Conservation (phyloP, 2,329 filamentous ascomycete species). For the Hymenoscyphus fraxineus region DNA sequence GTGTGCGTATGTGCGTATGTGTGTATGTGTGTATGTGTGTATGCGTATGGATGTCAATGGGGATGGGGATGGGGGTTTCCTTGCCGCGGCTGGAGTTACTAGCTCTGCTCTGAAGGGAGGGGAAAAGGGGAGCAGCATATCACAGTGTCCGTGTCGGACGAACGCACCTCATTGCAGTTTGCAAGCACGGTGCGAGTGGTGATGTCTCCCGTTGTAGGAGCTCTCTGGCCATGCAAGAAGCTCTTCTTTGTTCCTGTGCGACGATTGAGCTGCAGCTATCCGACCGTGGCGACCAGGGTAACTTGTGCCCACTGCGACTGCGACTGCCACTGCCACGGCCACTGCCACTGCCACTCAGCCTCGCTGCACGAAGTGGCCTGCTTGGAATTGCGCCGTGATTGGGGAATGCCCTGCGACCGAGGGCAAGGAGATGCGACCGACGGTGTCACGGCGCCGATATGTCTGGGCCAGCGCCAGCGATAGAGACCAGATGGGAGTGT, state of each 20-base stretch:
- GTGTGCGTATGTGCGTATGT: too few species aligned
- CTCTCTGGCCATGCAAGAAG: constrained; percentile 19
- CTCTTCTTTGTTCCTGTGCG: constrained; percentile 28
- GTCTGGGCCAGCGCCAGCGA: too few species aligned
- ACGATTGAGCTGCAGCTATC: constrained; percentile 28
- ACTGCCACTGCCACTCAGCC: constrained; percentile 26
- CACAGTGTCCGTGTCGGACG: constrained; percentile 5
- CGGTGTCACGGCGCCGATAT: background rate
- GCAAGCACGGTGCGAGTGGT: constrained; percentile 3
- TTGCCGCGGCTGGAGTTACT: constrained; percentile 4
- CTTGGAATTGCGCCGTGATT: constrained; percentile 13
- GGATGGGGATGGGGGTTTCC: background rate
- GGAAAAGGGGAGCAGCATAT: background rate
- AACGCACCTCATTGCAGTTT: constrained; percentile 30
- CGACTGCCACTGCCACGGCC: constrained; percentile 14
- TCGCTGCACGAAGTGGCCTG: constrained; percentile 24
- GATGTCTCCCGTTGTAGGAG: constrained; percentile 13
- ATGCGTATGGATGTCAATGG: too few species aligned
- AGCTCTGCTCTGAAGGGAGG: constrained; percentile 4
- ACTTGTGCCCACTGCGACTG: background rate
- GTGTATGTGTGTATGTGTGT: too few species aligned
- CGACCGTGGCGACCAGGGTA: constrained; percentile 21
- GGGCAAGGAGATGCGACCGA: background rate
- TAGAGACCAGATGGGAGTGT: too few species aligned
- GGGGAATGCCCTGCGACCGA: background rate